Evolutionary conservation across 768 basidiomycete species (phyloP), one percentile per base, ranked within the genome.

Genomic region (Tremella yokohamensis): DNA sequence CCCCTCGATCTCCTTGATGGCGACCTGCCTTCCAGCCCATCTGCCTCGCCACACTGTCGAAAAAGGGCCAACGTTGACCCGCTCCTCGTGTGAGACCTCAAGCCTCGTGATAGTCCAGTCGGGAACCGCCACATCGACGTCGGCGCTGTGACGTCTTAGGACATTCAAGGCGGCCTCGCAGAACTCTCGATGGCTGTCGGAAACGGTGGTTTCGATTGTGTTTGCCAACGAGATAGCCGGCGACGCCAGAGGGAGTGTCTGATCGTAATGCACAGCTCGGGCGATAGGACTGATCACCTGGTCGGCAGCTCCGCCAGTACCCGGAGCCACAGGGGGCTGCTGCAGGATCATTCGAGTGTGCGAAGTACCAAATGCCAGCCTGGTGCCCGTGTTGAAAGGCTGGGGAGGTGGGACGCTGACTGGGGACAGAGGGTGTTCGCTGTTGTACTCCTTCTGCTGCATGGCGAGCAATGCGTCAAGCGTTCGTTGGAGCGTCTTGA

Each of bases 41-140:
- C 76, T 81, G 0, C 88, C 89, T n/a, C 80, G 79, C 75, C 86
- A 89, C 7, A 90, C 87, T 54, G 86, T 83, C 12, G 86, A 86
- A 77, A 89, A 88, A 76, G 83, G 85, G 0, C 89, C 88, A 18
- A 83, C 66, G 3, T 88, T 68, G 57, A 91, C 84, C 70, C 84
- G 82, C 56, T 80, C 78, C 38, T 85, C 85, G 2, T 84, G 82
- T 56, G 86, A 85, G 34, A 90, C 82, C 76, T 92, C 90, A 66
- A 87, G 88, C 52, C 83, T 84, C 49, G 50, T 63, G 51, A 62
- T 54, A 1, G 73, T 70, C 72, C 73, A 76, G 57, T 68, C 67
- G 52, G 76, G 69, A 8, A 69, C 56, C 13, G 65, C 69, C 6
- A 37, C 48, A 16, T 61, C 60, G 7, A 40, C 50, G 26, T 48